A percentile compares a stretch with the other conserved stretches of the same genome.
These are phyloP conservation scores for Hypomontagnella submonticulosa DNA, from an alignment of 495 filamentous ascomycete genomes.

Conservation along the genomic window DNA sequence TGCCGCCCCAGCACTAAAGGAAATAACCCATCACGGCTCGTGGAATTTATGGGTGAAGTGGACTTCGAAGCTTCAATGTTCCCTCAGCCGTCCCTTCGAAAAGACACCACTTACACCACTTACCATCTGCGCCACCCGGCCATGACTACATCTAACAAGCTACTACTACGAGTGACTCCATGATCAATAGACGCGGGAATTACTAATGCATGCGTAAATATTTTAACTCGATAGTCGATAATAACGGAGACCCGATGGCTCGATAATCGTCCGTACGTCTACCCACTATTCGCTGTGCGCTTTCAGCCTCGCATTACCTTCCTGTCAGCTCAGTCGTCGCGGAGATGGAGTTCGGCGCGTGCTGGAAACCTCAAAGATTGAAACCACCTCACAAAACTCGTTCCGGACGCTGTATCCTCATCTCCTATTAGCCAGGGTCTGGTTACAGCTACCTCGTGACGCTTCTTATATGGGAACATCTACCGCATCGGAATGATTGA, in stretches of 20 bases:
- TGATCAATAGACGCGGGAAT: background rate
- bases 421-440: conserved; percentile 23
- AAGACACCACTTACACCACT: conserved; percentile 1
- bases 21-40: background rate
- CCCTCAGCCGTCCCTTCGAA: conserved; percentile 21
- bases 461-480: conserved; percentile 28
- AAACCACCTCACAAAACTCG: conserved; percentile 28
- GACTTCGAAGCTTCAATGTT: conserved; percentile 22
- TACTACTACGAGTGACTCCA: conserved; percentile 3
- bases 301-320: conserved; percentile 29
- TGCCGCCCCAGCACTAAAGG: conserved; percentile 11
- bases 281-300: conserved; percentile 13
- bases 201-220: background rate
- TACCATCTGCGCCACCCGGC: background rate
- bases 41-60: conserved; percentile 1
- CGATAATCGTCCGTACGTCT: conserved; percentile 19
- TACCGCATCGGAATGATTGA: conserved; percentile 40
- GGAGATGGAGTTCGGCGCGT: conserved; percentile 51
- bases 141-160: conserved; percentile 10
- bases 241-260: conserved; percentile 19
- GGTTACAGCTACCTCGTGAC: conserved; percentile 19
- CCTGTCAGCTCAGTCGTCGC: conserved; percentile 20
- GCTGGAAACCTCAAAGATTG: conserved; percentile 47
- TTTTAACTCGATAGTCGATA: background rate
- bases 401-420: conserved; percentile 6